phyloP scores from a whole-genome alignment of 169 alveolate genomes.

The Condylostoma magnum region DNA sequence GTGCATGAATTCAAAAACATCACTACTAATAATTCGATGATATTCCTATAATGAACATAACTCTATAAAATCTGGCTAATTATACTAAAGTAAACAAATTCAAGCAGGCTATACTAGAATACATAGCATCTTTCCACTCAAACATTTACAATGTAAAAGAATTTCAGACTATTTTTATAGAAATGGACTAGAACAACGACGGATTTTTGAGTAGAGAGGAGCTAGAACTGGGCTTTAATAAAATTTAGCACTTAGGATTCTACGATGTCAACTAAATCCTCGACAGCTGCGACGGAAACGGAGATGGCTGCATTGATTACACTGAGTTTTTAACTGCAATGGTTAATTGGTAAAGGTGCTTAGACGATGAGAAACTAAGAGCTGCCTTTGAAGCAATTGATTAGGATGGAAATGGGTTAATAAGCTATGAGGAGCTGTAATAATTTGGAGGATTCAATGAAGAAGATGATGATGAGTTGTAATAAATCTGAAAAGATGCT shows the following conservation, averaged over 20 bases:
- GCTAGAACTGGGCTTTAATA: neutral
- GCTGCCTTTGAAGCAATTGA: slow-evolving; percentile 1
- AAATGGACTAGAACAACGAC: slow-evolving; percentile 1
- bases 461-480: slow-evolving; percentile 8
- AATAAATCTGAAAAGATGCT: slow-evolving; percentile 46
- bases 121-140: slow-evolving; percentile 31
- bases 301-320: neutral
- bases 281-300: neutral
- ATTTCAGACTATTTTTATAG: neutral
- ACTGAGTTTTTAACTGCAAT: neutral
- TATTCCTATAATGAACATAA: neutral
- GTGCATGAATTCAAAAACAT: neutral
- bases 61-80: slow-evolving; percentile 36
- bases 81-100: slow-evolving; percentile 29
- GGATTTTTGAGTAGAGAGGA: neutral
- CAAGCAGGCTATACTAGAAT: slow-evolving; percentile 40
- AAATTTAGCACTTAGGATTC: neutral
- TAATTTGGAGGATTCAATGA: neutral
- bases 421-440: slow-evolving; percentile 2
- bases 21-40: neutral
- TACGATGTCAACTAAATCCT: neutral
- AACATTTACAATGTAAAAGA: neutral
- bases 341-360: neutral
- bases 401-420: neutral
- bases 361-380: slow-evolving; percentile 5